phyloP scores from a whole-genome alignment of 192 early-diverging fungal species.

The Linnemannia elongata region DNA sequence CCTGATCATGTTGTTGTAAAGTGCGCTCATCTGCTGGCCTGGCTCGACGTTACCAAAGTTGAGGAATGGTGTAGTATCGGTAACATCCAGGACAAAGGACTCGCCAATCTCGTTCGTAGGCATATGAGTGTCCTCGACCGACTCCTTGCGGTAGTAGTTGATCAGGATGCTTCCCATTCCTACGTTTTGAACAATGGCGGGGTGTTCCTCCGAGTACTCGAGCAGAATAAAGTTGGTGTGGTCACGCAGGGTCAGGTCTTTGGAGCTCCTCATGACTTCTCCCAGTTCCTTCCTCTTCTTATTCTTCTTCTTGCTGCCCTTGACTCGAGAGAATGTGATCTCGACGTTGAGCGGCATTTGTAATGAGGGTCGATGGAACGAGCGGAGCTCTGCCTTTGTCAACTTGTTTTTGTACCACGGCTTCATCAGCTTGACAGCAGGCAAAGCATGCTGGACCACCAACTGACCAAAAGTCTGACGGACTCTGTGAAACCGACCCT shows the following conservation, averaged over 20 bases:
- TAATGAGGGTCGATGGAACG: conserved; percentile 90
- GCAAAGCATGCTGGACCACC: conserved; percentile 88
- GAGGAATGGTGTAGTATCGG: conserved; percentile 94
- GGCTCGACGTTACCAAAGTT: conserved; percentile 95
- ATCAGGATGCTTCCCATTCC: conserved; percentile 96
- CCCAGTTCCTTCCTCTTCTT: conserved; percentile 79
- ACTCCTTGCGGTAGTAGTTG: conserved; percentile 95
- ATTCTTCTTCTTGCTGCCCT: conserved; percentile 77
- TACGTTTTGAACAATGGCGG: conserved; percentile 89
- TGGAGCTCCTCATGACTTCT: conserved; percentile 82
- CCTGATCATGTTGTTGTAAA: conserved; percentile 96
- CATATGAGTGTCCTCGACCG: conserved; percentile 82
- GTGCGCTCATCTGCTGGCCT: conserved; percentile 88
- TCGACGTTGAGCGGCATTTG: conserved; percentile 70
- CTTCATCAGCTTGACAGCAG: conserved; percentile 81
- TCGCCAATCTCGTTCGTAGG: conserved; percentile 86
- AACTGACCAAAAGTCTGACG: conserved; percentile 90
- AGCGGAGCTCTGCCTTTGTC: conserved; percentile 83
- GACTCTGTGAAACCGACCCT: conserved; percentile 78
- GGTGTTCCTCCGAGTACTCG: conserved; percentile 98
- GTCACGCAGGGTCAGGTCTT: conserved; percentile 93
- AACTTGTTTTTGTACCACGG: conserved; percentile 87
- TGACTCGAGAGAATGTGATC: conserved; percentile 83
- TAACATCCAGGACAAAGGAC: conserved; percentile 86
- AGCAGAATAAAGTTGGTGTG: conserved; percentile 84